Evolutionary conservation across 2,329 filamentous ascomycete species (phyloP).

Genomic region (Colletotrichum nymphaeae): DNA sequence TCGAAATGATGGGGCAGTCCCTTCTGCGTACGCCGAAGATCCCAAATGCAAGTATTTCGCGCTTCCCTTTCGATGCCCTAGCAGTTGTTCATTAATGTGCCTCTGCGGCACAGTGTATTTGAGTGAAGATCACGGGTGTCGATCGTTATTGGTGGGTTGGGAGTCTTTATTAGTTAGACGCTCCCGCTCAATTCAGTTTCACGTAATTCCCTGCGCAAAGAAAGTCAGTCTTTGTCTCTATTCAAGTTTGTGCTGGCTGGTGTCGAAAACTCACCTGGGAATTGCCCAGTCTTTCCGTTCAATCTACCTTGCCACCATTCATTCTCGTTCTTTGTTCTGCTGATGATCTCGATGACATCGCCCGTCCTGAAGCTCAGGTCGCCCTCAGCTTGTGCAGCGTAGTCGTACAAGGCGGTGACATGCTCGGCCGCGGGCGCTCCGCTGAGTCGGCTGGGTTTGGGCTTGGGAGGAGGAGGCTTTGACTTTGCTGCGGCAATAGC

Average conservation of each 20-base stretch:
- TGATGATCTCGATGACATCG: slow-evolving; percentile 89
- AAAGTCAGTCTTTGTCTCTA: slow-evolving; percentile 39
- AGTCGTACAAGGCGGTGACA: slow-evolving; percentile 94
- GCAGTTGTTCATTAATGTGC: slow-evolving; percentile 30
- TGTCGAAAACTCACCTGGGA: slow-evolving; percentile 77
- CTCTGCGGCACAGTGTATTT: slow-evolving; percentile 25
- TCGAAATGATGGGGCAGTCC: slow-evolving; percentile 32
- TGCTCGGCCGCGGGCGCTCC: slow-evolving; percentile 76
- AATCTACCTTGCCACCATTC: slow-evolving; percentile 96
- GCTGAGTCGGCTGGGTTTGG: slow-evolving; percentile 82
- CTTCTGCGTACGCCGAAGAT: slow-evolving; percentile 36
- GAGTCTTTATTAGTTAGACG: slow-evolving; percentile 25
- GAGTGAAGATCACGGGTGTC: slow-evolving; percentile 12
- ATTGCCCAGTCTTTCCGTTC: slow-evolving; percentile 86
- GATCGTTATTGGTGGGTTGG: neutral
- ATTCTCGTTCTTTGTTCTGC: slow-evolving; percentile 87
- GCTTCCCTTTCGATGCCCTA: slow-evolving; percentile 19
- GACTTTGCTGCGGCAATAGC: slow-evolving; percentile 65
- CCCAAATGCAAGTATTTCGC: slow-evolving; percentile 35
- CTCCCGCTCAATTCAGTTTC: slow-evolving; percentile 51
- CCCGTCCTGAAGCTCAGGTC: slow-evolving; percentile 91
- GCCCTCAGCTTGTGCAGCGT: slow-evolving; percentile 93
- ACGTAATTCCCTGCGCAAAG: slow-evolving; percentile 61
- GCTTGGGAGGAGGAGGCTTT: slow-evolving; percentile 79
- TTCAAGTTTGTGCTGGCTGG: neutral